Evolutionary conservation across 768 basidiomycete species (phyloP), one percentile per base, ranked within the genome.

Genomic region (Pluteus cervinus): DNA sequence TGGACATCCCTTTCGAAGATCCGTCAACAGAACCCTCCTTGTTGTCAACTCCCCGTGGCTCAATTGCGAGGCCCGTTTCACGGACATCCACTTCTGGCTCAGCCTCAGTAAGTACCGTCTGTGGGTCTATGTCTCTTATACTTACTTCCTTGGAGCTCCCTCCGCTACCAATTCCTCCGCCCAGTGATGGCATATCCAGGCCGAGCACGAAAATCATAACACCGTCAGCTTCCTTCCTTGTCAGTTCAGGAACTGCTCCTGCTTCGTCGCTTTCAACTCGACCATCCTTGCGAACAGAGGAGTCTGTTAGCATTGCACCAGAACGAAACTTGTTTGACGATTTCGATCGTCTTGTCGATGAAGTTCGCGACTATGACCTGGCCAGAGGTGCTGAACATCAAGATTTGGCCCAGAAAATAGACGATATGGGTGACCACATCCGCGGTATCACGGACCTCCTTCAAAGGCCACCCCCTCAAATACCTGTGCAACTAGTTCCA

Each of bases 381-480:
- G 62, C 66, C 12, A 64, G 84, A 37, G 79, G 76, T 1, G 65
- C 73, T 3, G 85, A 92, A 46, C 73, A 68, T 21, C 66, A 73
- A 18, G 79, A 80, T 11, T 52, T 92, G 6, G 68, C 71, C 1
- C 76, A 75, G 31, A 79, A 84, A 50, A 66, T 94, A 4, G 73
- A 73, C 36, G 73, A 77, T 0, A 75, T 96, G 25, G 73, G 82
- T 40, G 67, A 80, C 24, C 79, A 86, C 45, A 61, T 94, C 3
- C 68, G 66, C 9, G 75, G 79, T 30, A 65, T 92, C 8, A 72
- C 78, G 0, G 62, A 75, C 20, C 73, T 68, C 43, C 56, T 83
- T 12, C 75, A 68, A 40, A 68, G 65, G 12, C 66, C 62, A 3
- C 60, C 58, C 3, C 49, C 65, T 1, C 63, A 61, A 14, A 40